A percentile compares a stretch with the other conserved stretches of the same genome.
Conservation (phyloP, 2,329 filamentous ascomycete species). For the Raffaelea albimanens region DNA sequence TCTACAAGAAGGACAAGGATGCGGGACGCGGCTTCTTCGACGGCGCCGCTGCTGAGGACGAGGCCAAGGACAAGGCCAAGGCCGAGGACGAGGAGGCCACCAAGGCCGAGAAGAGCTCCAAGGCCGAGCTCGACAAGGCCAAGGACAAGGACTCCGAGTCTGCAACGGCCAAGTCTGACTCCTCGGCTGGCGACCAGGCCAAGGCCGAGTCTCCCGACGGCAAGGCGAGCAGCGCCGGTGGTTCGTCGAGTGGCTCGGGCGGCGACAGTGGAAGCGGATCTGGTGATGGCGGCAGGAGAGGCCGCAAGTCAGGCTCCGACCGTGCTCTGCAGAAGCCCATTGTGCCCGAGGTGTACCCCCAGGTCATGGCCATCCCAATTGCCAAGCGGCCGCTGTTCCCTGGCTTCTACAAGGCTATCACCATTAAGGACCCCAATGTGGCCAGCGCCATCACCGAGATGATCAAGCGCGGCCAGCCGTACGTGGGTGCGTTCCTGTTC, state of each 20-base stretch:
- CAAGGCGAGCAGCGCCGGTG: conserved; percentile 40
- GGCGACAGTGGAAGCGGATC: conserved; percentile 42
- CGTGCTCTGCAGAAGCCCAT: conserved; percentile 76
- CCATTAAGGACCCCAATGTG: conserved; percentile 86
- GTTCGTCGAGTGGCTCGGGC: conserved; percentile 26
- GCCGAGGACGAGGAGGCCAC: conserved; percentile 2
- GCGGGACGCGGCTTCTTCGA: conserved; percentile 14
- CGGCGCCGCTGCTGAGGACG: conserved; percentile 9
- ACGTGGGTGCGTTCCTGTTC: conserved; percentile 92
- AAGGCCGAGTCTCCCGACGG: conserved; percentile 36
- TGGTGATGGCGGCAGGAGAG: conserved; percentile 59
- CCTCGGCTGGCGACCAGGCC: conserved; percentile 25
- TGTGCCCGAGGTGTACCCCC: conserved; percentile 91
- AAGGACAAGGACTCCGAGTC: conserved; percentile 22
- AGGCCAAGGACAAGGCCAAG: conserved; percentile 11
- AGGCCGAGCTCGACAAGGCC: conserved; percentile 2
- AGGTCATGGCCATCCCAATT: conserved; percentile 95
- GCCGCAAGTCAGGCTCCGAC: conserved; percentile 57
- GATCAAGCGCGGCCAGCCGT: conserved; percentile 93
- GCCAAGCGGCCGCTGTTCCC: conserved; percentile 89
- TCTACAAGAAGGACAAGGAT: conserved; percentile 15
- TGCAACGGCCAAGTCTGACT: conserved; percentile 28
- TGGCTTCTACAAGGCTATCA: conserved; percentile 98
- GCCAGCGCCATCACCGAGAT: conserved; percentile 89
- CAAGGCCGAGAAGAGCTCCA: not conserved